Base-by-base conservation (phyloP, 75 land plant genomes). In the Cryptomeria japonica region DNA sequence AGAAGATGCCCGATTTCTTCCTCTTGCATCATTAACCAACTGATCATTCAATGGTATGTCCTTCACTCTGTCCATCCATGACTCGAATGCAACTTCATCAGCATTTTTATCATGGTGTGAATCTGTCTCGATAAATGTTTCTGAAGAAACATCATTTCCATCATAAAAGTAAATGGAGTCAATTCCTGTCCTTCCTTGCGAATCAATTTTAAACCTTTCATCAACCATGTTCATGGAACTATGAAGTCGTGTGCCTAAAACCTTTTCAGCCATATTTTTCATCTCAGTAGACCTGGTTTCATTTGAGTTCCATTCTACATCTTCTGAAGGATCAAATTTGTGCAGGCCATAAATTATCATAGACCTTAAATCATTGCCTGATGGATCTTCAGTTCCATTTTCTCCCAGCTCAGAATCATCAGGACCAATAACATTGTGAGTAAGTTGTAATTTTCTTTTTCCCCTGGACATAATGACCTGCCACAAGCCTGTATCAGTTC, bases 401-500 rank as follows among this genome's bases (percentile, higher is more conserved):
- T 49, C 51, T 36, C 86, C 87, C 6, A 82, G 41, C 36, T 80
- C 89, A 32, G 56, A 55, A 70, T 89, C 90, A 22, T 91, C 89
- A 51, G 93, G 93, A 42, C 92, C 92, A 49, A 97, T 91, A 70
- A 97, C 95, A 87, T 92, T 92, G 80, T 90, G 89, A 82, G 96
- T 93, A 68, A 97, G 96, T 89, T 90, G 90, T 85, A 97, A 86
- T 87, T 97, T 97, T 90, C 91, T 93, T 87, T 91, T 93, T 58
- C 97, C 99, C 89, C 99, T 92, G 34, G 93, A 90, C 94, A 94
- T 94, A 19, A 97, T 96, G n/a, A 95, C 94, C 99, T 97, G 86
- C 25, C 19, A 32, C 25, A 28, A 51, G 25, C 49, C 7, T 38
- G 37, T 32, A 76, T 79, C n/a, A 86, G 46, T 70, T 72, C 38